Evolutionary conservation across 1,284 basidiomycete genomes (phyloP).

Genomic region (Apiotrichum gamsii): DNA sequence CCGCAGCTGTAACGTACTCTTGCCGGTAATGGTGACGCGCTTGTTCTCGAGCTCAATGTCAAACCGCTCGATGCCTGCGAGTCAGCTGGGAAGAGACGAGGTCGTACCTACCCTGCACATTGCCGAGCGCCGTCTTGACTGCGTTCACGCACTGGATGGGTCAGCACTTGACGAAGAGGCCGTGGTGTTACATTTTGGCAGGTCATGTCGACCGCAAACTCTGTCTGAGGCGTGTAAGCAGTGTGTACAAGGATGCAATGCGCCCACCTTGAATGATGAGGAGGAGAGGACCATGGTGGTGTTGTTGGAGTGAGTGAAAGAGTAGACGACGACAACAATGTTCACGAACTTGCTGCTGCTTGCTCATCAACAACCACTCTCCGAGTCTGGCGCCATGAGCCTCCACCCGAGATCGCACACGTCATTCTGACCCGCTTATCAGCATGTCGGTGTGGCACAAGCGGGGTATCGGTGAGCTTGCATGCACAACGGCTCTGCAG

Average conservation of each 20-base stretch:
- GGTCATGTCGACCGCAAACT: slow-evolving; percentile 49
- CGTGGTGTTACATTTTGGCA: slow-evolving; percentile 45
- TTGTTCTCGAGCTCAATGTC: slow-evolving; percentile 47
- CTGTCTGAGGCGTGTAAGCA: slow-evolving; percentile 32
- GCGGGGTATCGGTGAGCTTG: too few relatives aligned
- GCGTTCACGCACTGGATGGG: slow-evolving; percentile 42
- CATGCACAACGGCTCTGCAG: too few relatives aligned
- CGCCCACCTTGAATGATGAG: slow-evolving; percentile 32
- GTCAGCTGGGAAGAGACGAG: neutral
- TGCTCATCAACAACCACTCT: too few relatives aligned
- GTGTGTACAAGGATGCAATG: too few relatives aligned
- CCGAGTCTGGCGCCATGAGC: too few relatives aligned
- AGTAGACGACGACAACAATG: too few relatives aligned
- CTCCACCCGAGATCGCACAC: too few relatives aligned
- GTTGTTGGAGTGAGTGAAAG: neutral
- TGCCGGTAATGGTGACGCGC: slow-evolving; percentile 45
- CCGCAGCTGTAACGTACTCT: slow-evolving; percentile 41
- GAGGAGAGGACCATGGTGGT: slow-evolving; percentile 29
- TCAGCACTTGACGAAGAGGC: neutral
- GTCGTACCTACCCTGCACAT: slow-evolving; percentile 26
- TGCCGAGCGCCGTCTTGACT: slow-evolving; percentile 33
- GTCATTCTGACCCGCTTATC: too few relatives aligned
- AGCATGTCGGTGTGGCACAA: too few relatives aligned
- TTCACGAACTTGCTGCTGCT: too few relatives aligned
- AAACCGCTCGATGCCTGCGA: slow-evolving; percentile 41